Evolutionary conservation across 2,329 filamentous ascomycete genomes (phyloP), one percentile per base, ranked within the genome.

Genomic region (Aureobasidium sp.): DNA sequence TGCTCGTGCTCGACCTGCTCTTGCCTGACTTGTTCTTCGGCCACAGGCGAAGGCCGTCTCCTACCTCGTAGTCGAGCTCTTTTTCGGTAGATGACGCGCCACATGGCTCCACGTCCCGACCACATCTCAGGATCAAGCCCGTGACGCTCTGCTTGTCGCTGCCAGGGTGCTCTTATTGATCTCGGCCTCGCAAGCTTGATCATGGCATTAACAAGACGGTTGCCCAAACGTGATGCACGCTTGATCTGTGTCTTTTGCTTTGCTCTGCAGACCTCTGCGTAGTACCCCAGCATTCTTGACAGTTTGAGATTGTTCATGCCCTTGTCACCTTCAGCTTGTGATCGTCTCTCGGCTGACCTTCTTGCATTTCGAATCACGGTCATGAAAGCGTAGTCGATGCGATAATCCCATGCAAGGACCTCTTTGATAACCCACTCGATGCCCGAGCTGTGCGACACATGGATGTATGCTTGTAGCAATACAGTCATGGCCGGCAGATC

Each of bases 401-500:
- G 66, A 54, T 73, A 66, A 36, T 69, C 61, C 13, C 66, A 48
- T 16, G 47, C 50, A 13, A 73, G 49, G n/a, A 74, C 68, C 25
- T 63, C 67, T 1, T 64, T 37, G 21, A 73, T 59, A 3, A 67
- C 65, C 70, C 69, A 72, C 37, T 65, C 37, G 37, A 72, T 64
- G 37, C 71, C 71, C 3, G 32, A 14, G 30, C 63, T 21, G 42
- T 66, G 55, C 27, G 42, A 16, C 2, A 59, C 16, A 6, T n/a
- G 30, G 3, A 51, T 63, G 61, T 70, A 73, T 36, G 66, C 72
- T 50, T 70, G 64, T 16, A 74, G 45, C 42, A 68, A 70, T 16
- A 73, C 67, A 3, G 68, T 69, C 67, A 73, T 68, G 36, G 67
- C 67, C 9, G 64, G 66, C 47, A 71, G 69, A 53, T 71, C 67